Base-by-base conservation (phyloP, 2,329 filamentous ascomycete species). In the Neofusicoccum umdonicola region DNA sequence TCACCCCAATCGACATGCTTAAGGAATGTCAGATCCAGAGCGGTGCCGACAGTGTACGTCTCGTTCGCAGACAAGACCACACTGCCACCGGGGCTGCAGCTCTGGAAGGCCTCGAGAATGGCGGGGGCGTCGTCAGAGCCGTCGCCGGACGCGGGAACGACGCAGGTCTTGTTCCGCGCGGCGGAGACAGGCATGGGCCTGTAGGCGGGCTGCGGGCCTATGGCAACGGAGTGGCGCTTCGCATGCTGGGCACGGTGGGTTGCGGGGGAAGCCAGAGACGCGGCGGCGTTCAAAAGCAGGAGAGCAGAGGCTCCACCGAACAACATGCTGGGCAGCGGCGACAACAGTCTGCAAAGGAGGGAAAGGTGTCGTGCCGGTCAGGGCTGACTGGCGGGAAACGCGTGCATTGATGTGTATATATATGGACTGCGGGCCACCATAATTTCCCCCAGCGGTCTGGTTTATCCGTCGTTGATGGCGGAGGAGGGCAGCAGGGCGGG, bases 1-100 rank as follows among this genome's bases (percentile, higher is more conserved):
- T 54, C 79, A 79, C 85, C 83, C 4, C 90, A 76, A 72, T 91
- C 88, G 35, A 91, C 81, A 67, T 85, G 79, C 48, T 86, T 79
- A 17, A 90, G 77, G 72, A 88, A 89, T 0, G 86, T 89, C 68
- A 90, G 74, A 69, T 91, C 85, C 39, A 91, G 72, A 0, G 88
- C 86, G 0, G 85, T 89, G 13, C 83, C 87, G 66, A 91, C 83
- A 1, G 81, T 85, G 71, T 90, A 91, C 3, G 79, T 81, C 65
- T 80, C 77, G 35, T 84, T 83, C 17, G 79, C 77, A 3, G 82
- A 79, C 52, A 90, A 85, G 1, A 89, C 79, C 4, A 89, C 83
- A 12, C 84, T 85, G 7, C 88, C 88, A 11, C 87, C 87, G 66
- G 86, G 76, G 69, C 89, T 90, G 75, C 87, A 90, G 65, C 80